Evolutionary conservation across 108 stramenopile species (phyloP), one percentile per base, ranked within the genome.

Genomic region (Nannochloropsis granulata): DNA sequence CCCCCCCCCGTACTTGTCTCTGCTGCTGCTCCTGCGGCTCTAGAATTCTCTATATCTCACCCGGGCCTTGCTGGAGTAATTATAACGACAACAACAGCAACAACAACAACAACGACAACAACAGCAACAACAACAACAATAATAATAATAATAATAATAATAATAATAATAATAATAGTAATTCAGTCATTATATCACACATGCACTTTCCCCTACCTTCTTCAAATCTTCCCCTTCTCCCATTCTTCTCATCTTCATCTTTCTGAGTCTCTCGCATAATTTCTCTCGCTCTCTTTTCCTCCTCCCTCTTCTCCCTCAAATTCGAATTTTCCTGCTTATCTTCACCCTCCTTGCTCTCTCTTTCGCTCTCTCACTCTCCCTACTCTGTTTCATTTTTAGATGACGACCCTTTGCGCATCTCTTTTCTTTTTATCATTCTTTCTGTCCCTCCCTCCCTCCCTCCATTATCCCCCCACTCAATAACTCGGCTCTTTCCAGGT

Each of bases 401-500:
- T 1, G 19, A 26, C 7, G 23, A 81, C 81, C 21, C 24, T 81
- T 19, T 8, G 25, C 81, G 24, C 21, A 25, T 7, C 2, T 21
- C 23, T 12, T 16, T 26, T 25, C 25, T 78, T 78, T 21, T 13
- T 13, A 0, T 25, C 78, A 14, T 26, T 25, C 25, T 78, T 78
- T 21, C 78, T 13, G 1, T 25, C 78, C 78, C 8, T n/a, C 79
- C 79, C 26, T 23, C 23, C 21, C 78, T 44, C 78, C 23, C 81
- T 43, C 85, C 81, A 82, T 86, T 43, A 82, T 86, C 24, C 46
- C 85, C 14, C 79, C 85, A n/a, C 44, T 78, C 78, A 82, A 79
- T 82, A 82, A 44, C 82, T 86, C 34, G 2, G 34, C 1, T 34
- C 34, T 34, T 34, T 3, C 34, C 1, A 3, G 34, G 5, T 34